Evolutionary conservation across 2,329 filamentous ascomycete species (phyloP), one percentile per base, ranked within the genome.

Genomic region (Coniosporium tulheliwenetii): DNA sequence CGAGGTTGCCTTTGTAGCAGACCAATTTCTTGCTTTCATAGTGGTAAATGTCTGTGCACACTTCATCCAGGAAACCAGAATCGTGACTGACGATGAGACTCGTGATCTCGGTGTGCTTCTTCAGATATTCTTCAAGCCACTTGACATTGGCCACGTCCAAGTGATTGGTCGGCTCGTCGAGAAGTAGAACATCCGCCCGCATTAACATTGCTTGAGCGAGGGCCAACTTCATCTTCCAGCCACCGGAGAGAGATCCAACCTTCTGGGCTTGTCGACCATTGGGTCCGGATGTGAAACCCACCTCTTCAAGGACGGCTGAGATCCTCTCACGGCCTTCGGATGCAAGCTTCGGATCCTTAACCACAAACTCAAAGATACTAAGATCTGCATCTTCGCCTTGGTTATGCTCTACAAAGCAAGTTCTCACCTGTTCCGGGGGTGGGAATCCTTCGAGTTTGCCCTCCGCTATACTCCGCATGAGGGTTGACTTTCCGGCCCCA

Each of bases 221-320:
- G 49, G 91, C 91, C 45, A 98, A 69, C 78, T 98, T 98, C 91
- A 98, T 98, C 75, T 96, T 96, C 91, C 91, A 98, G 58, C 91
- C 91, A 65, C 91, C 91, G 36, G 91, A 96, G 31, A 98, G 67
- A 15, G 89, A 95, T 50, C 91, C 91, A 44, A 98, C 91, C 52
- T 81, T 84, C 59, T 95, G 78, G 5, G 79, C 73, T 62, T 96
- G 91, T 45, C 85, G 78, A 44, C 89, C 91, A 49, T 91, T 83
- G 1, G 86, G 85, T 2, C 89, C 89, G 45, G 83, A 65, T 16
- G 84, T 93, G 66, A 98, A 98, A 35, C 93, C 93, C 53, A 98
- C 91, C 60, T 96, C 87, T 39, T 78, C 73, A 46, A 98, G 65
- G 45, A 96, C 89, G 44, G 76, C 70, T 2, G 79, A 79, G 51